Base-by-base conservation (phyloP, 2,329 filamentous ascomycete genomes). In the Neopestalotiopsis sp. region DNA sequence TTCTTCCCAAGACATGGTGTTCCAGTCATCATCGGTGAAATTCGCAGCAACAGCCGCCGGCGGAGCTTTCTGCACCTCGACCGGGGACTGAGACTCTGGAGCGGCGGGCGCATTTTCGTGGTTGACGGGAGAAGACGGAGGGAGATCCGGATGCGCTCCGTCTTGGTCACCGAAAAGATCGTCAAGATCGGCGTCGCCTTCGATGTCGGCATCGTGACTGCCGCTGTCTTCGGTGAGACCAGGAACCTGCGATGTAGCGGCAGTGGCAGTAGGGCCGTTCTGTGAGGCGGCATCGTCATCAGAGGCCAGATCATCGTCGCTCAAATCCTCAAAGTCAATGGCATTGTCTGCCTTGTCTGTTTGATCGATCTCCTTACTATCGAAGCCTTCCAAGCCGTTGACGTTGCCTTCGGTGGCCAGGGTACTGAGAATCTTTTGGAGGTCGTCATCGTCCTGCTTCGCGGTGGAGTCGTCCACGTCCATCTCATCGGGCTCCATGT, bases 261-360 rank as follows among this genome's bases (percentile, higher is more conserved):
- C 57, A 65, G 77, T 80, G 17, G 30, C 57, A 4, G 77, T 79
- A 12, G 79, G 80, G 34, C 80, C 81, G 38, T 66, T 71, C 56
- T 67, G 63, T 28, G 57, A 70, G 49, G 70, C 71, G 52, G 68
- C 52, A 67, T 90, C 88, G 70, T 93, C 91, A 70, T 93, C 91
- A 6, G 96, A 94, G 12, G 94, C 92, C 7, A 97, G 86, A 71
- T 98, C 95, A 77, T 97, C 94, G 78, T 98, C 95, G 72, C 92
- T 92, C 71, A 98, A 95, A 76, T 97, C 94, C 77, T 93, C 94
- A 75, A 86, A 99, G 77, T 99, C 96, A 71, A 96, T 83, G 56
- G 96, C 96, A 81, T 98, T 93, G 70, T 94, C 94, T 67, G 94
- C 95, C 81, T 99, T 99, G 79, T 94, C 92, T 6, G 85, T 84